Conservation (phyloP, 1,284 basidiomycete species). For the Cutaneotrichosporon arboriforme region DNA sequence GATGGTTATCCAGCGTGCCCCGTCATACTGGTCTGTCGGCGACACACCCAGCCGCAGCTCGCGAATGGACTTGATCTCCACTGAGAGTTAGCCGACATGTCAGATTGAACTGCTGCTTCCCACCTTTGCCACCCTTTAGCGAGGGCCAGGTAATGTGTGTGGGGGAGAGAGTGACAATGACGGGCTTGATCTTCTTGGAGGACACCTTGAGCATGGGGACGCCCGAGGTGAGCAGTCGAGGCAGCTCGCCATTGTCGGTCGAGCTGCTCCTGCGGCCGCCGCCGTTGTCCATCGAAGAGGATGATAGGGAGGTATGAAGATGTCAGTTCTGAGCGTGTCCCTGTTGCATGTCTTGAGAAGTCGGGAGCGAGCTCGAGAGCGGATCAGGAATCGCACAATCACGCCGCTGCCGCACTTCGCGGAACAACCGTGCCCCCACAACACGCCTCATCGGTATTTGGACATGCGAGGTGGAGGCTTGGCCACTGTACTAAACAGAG, state of each 20-base stretch:
- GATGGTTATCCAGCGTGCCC: slow-evolving; percentile 51
- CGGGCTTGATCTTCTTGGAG: slow-evolving; percentile 70
- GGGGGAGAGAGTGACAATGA: slow-evolving; percentile 70
- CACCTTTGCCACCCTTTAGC: slow-evolving; percentile 67
- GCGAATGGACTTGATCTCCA: slow-evolving; percentile 83
- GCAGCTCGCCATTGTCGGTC: slow-evolving; percentile 4
- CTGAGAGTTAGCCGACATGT: slow-evolving; percentile 47
- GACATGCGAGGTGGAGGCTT: too few relatives aligned
- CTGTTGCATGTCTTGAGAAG: too few relatives aligned
- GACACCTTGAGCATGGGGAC: slow-evolving; percentile 83
- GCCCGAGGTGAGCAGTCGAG: slow-evolving; percentile 47
- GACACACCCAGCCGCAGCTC: slow-evolving; percentile 74
- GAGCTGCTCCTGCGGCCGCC: too few relatives aligned
- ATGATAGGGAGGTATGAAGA: too few relatives aligned
- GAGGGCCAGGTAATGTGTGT: slow-evolving; percentile 76
- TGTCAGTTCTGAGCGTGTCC: too few relatives aligned
- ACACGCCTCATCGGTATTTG: too few relatives aligned
- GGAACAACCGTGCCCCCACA: too few relatives aligned
- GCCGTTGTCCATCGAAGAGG: too few relatives aligned
- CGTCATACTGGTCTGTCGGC: slow-evolving; percentile 57
- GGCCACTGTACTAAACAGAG: too few relatives aligned
- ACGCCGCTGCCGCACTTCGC: too few relatives aligned
- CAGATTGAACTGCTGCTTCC: slow-evolving; percentile 38
- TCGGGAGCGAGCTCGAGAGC: too few relatives aligned
- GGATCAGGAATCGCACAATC: too few relatives aligned